Base-by-base conservation (phyloP, 805 yeast species). In the Tanozyma kutaoensis region DNA sequence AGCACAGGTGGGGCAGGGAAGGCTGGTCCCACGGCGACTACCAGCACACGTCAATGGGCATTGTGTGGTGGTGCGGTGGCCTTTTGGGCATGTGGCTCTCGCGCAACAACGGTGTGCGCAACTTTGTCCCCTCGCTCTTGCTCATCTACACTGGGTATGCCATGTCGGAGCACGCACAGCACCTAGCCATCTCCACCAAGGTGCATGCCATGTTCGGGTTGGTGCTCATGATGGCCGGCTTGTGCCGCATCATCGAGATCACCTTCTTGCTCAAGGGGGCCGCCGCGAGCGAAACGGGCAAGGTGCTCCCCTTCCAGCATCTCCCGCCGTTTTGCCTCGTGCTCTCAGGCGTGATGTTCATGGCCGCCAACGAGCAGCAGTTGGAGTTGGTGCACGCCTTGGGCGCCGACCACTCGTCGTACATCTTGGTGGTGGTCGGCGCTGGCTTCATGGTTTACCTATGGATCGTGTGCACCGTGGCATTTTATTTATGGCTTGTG, bases 41-140 rank as follows among this genome's bases (percentile, higher is more conserved):
- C 48, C 95, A 86, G 55, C 96, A 86, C 50, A 86, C 97, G 0
- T 71, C 91, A 13, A 84, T 88, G 95, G 97, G 97, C 1, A 79
- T 88, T 30, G 66, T 88, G 17, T 88, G 96, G 93, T 85, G 95
- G 93, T 71, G 82, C 27, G 93, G 94, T 30, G 97, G 96, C 6
- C 55, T 85, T 37, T 51, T 85, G 15, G 97, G 97, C 1, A 62
- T 88, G 33, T 79, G 68, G 51, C 53, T 86, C 31, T 68, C 93
- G 2, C 58, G 81, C 44, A 42, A 50, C 19, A 49, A 49, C 24
- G 69, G 70, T 28, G 28, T 31, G 11, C 26, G 43, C 13, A 72
- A 77, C 24, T 79, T 74, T 40, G 55, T 88, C 20, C 97, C 97
- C 2, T 76, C 93, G 2, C 38, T 85, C 22, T 69, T 91, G 26